These are phyloP conservation scores for Penicillium vulpinum DNA, from an alignment of 2,329 filamentous ascomycete species.

Conservation along the genomic window DNA sequence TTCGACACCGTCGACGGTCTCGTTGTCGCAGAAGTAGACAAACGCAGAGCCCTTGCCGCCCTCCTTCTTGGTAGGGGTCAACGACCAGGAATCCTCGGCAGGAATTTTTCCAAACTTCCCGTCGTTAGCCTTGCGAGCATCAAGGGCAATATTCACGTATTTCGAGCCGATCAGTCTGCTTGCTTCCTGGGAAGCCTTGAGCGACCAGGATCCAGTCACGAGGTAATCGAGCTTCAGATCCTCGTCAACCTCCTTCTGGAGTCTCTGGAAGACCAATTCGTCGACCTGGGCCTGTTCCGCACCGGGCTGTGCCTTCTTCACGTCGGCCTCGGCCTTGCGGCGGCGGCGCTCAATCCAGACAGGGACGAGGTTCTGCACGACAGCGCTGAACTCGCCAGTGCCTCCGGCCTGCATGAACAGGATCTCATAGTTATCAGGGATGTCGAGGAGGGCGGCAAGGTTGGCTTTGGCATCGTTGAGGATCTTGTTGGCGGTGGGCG, in stretches of 20 bases:
- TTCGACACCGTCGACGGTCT: constrained; percentile 78
- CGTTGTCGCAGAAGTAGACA: constrained; percentile 90
- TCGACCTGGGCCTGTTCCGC: constrained; percentile 56
- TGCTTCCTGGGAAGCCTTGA: constrained; percentile 86
- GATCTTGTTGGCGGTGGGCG: constrained; percentile 72
- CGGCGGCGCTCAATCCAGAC: constrained; percentile 76
- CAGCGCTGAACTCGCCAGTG: constrained; percentile 79
- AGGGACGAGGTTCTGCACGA: constrained; percentile 78
- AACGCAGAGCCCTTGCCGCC: constrained; percentile 58
- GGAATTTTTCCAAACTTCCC: constrained; percentile 88
- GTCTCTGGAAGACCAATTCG: constrained; percentile 58
- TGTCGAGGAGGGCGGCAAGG: constrained; percentile 71
- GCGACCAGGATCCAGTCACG: constrained; percentile 85
- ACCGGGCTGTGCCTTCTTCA: constrained; percentile 43
- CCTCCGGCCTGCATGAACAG: constrained; percentile 72
- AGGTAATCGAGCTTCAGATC: constrained; percentile 85
- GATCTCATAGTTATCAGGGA: constrained; percentile 83
- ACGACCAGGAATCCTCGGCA: constrained; percentile 71
- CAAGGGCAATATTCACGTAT: constrained; percentile 73
- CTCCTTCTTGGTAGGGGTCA: constrained; percentile 63
- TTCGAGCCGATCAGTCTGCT: constrained; percentile 72
- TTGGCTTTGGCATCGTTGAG: constrained; percentile 75
- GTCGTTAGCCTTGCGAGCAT: constrained; percentile 62
- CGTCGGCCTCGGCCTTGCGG: constrained; percentile 58
- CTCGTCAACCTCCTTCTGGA: constrained; percentile 64